A percentile compares a stretch with the other conserved stretches of the same genome.
Conservation (phyloP, 352 stramenopile species). For the Pseudoperonospora humuli region DNA sequence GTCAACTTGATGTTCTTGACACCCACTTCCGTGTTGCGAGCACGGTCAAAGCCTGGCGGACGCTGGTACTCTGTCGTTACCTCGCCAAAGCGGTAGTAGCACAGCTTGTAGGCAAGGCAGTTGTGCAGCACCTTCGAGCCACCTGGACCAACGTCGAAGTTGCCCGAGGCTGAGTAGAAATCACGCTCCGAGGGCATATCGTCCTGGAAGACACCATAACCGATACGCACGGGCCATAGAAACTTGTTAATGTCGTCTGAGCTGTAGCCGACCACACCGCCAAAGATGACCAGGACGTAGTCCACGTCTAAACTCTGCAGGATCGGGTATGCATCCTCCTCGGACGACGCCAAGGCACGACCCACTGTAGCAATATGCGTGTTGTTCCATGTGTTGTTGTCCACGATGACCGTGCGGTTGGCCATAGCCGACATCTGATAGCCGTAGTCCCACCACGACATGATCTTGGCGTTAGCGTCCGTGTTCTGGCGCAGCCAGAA, state of each 20-base stretch:
- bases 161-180: conserved; percentile 76
- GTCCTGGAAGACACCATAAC: conserved; percentile 69
- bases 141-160: conserved; percentile 77
- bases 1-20: conserved; percentile 88
- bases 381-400: conserved; percentile 97
- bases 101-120: conserved; percentile 91
- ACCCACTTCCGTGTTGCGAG: conserved; percentile 81
- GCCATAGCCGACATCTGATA: conserved; percentile 91
- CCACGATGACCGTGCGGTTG: conserved; percentile 85
- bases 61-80: conserved; percentile 81
- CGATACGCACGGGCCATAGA: conserved; percentile 89
- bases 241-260: conserved; percentile 93
- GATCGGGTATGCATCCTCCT: conserved; percentile 87
- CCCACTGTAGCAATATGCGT: conserved; percentile 94
- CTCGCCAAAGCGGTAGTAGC: conserved; percentile 90
- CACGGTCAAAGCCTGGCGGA: conserved; percentile 80
- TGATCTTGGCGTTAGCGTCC: conserved; percentile 76
- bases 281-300: conserved; percentile 90
- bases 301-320: conserved; percentile 88
- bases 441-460: conserved; percentile 90
- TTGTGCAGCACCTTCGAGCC: conserved; percentile 86
- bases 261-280: conserved; percentile 79
- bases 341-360: conserved; percentile 68
- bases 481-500: conserved; percentile 89
- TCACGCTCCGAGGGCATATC: conserved; percentile 85